phyloP scores from a whole-genome alignment of 1,139 yeast genomes.

The Debaryomyces psychrophilus region DNA sequence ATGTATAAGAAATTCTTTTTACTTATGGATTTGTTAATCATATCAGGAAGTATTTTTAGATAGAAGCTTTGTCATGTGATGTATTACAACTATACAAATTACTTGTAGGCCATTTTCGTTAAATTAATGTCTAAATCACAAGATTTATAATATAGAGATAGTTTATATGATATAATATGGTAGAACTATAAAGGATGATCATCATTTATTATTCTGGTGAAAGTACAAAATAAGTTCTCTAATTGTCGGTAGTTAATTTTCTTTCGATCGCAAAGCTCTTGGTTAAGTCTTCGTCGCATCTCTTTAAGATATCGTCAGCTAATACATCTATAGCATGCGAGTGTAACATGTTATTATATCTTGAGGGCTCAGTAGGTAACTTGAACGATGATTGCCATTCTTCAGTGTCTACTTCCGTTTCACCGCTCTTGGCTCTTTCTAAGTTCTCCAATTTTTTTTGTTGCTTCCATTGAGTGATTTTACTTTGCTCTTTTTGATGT shows the following conservation, averaged over 20 bases:
- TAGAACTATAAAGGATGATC: neutral
- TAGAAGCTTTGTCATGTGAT: neutral
- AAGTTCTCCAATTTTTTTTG: slow-evolving; percentile 70
- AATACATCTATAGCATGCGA: slow-evolving; percentile 71
- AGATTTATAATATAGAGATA: slow-evolving; percentile 6
- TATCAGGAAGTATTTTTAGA: neutral
- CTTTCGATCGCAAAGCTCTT: slow-evolving; percentile 63
- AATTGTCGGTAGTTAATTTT: slow-evolving; percentile 33
- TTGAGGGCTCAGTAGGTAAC: slow-evolving; percentile 75
- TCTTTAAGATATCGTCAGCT: slow-evolving; percentile 67
- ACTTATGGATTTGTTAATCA: neutral
- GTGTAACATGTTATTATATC: slow-evolving; percentile 72
- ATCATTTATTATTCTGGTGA: neutral
- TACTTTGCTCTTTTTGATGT: slow-evolving; percentile 68
- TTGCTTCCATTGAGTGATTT: slow-evolving; percentile 75
- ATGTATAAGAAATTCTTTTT: neutral
- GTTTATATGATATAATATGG: slow-evolving; percentile 3
- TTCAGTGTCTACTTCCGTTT: slow-evolving; percentile 56
- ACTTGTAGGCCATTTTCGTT: neutral
- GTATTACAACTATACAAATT: neutral
- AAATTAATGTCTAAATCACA: slow-evolving; percentile 8
- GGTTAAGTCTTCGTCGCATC: slow-evolving; percentile 62
- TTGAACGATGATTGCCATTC: slow-evolving; percentile 72
- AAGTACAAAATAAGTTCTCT: neutral
- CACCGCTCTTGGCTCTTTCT: slow-evolving; percentile 59